Evolutionary conservation across 139 green algal genomes (phyloP).

Genomic region (Trebouxia sp.): DNA sequence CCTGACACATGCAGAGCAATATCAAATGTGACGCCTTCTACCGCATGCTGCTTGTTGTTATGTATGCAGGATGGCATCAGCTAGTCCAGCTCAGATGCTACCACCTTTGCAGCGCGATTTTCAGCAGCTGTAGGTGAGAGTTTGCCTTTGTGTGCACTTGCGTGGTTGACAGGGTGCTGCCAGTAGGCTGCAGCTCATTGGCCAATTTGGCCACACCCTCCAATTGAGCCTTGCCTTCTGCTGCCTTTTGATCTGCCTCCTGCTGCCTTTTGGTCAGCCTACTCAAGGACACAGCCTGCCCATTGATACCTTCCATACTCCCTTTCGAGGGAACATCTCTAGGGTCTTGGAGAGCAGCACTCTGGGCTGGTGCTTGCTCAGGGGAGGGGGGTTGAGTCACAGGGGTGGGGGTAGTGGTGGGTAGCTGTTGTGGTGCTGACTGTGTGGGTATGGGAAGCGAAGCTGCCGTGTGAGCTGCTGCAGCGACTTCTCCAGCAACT

Average conservation of each 20-base stretch:
- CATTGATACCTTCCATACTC: not conserved
- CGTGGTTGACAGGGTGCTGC: constrained; percentile 78
- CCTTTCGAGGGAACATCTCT: not conserved
- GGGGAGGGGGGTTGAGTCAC: not conserved
- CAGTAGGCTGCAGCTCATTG: constrained; percentile 51
- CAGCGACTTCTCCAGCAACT: not conserved
- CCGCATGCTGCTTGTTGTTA: too few relatives aligned
- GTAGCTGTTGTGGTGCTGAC: not conserved
- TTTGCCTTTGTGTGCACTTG: constrained; percentile 55
- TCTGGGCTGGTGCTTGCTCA: too few relatives aligned
- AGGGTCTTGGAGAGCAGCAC: too few relatives aligned
- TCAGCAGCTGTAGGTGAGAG: too few relatives aligned
- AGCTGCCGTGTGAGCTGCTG: not conserved
- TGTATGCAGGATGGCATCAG: too few relatives aligned
- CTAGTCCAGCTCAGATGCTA: too few relatives aligned
- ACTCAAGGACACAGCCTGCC: not conserved
- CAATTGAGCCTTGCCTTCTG: constrained; percentile 21
- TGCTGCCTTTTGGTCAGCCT: constrained; percentile 4
- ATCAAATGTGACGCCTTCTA: too few relatives aligned
- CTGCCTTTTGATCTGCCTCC: constrained; percentile 30
- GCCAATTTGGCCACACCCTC: constrained; percentile 44
- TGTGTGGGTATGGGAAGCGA: not conserved
- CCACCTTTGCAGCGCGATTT: too few relatives aligned
- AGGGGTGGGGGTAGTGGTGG: not conserved
- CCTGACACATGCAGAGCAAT: too few relatives aligned